A percentile compares a stretch with the other conserved stretches of the same genome.
Conservation (phyloP, 257 asterid species). For the Solanum chilense region DNA sequence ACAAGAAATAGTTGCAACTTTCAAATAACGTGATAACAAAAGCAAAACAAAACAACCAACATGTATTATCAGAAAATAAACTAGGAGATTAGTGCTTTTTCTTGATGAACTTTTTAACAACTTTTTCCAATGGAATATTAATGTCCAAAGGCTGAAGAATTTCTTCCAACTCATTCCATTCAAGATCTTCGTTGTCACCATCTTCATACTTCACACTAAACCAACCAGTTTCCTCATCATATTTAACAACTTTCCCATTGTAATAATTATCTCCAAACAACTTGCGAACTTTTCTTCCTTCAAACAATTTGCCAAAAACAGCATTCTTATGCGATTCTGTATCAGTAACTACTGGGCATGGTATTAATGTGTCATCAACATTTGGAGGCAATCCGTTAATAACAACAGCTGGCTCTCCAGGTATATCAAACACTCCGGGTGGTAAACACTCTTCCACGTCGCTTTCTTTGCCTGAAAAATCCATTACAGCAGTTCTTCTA, state of each 20-base stretch:
- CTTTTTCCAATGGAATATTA: constrained; percentile 25
- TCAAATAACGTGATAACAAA: no score
- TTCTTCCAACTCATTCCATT: constrained; percentile 42
- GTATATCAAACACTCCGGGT: constrained; percentile 21
- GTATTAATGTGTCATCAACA: background rate
- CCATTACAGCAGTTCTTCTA: constrained; percentile 15
- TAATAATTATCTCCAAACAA: constrained; percentile 25
- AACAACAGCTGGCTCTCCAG: constrained; percentile 45
- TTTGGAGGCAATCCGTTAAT: constrained; percentile 34
- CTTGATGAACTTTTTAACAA: constrained; percentile 32
- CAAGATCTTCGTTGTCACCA: constrained; percentile 59
- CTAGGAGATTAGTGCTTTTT: constrained; percentile 2
- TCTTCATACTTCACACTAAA: constrained; percentile 55
- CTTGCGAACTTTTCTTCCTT: constrained; percentile 46
- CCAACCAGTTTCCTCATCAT: constrained; percentile 43
- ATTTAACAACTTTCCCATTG: constrained; percentile 31
- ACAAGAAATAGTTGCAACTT: background rate
- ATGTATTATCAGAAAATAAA: no score
- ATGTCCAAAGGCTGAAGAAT: constrained; percentile 49
- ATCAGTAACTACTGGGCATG: constrained; percentile 6
- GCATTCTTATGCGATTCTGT: background rate
- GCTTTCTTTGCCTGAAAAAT: constrained; percentile 5
- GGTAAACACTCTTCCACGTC: constrained; percentile 11
- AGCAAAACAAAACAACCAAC: background rate
- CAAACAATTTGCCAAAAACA: constrained; percentile 52